Percentiles rank a stretch among this genome's conserved stretches.
Conservation (phyloP, 2,329 filamentous ascomycete genomes). For the Pseudogymnoascus sp. region DNA sequence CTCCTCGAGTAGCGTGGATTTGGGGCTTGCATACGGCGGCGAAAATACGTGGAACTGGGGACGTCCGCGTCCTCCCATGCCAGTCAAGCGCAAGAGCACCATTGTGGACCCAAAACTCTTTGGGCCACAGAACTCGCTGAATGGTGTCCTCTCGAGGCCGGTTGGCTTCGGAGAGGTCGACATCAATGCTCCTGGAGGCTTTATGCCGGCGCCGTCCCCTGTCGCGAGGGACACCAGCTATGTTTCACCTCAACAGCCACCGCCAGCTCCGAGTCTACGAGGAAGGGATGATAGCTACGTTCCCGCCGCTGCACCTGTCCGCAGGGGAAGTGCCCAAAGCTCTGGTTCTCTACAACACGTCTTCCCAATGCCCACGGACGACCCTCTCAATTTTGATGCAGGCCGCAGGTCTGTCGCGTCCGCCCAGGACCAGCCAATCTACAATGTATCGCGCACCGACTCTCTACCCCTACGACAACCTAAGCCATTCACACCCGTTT, state of each 20-base stretch:
- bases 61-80: conserved; percentile 27
- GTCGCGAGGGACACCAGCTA: background rate
- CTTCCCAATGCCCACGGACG: conserved; percentile 57
- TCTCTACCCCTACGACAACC: conserved; percentile 74
- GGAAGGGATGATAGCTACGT: background rate
- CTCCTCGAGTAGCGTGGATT: conserved; percentile 43
- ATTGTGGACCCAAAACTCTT: conserved; percentile 51
- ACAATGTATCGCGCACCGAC: conserved; percentile 32
- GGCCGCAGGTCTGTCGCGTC: conserved; percentile 41
- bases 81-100: conserved; percentile 34
- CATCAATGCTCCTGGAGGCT: conserved; percentile 16
- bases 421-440: conserved; percentile 32
- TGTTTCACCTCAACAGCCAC: conserved; percentile 4
- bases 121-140: conserved; percentile 53
- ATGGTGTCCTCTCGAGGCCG: conserved; percentile 45
- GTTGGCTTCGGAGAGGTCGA: conserved; percentile 43
- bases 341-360: conserved; percentile 48
- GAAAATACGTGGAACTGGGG: conserved; percentile 33
- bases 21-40: conserved; percentile 53
- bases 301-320: background rate
- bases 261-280: conserved; percentile 15
- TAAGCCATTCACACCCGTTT: conserved; percentile 67
- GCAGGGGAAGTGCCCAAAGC: background rate
- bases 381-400: conserved; percentile 54
- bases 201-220: background rate